Evolutionary conservation across 768 basidiomycete genomes (phyloP).

Genomic region (Termitomyces bulborhizus): DNA sequence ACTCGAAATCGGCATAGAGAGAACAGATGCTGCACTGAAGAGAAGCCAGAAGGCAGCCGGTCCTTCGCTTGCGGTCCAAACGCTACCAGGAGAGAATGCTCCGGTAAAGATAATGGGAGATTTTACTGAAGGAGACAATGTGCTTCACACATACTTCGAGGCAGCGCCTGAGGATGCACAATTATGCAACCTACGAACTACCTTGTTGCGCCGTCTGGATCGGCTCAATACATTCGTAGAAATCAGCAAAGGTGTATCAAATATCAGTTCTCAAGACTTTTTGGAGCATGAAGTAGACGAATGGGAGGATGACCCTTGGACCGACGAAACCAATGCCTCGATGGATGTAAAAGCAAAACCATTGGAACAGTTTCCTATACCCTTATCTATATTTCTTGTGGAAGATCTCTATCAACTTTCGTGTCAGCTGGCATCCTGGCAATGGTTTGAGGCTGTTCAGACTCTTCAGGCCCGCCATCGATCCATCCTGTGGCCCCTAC

Average conservation of each 20-base stretch:
- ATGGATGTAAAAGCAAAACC: slow-evolving; percentile 21
- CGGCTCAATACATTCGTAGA: slow-evolving; percentile 67
- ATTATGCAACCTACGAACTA: slow-evolving; percentile 55
- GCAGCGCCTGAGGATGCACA: slow-evolving; percentile 54
- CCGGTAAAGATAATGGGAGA: background rate
- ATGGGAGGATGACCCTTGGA: slow-evolving; percentile 81
- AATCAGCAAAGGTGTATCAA: slow-evolving; percentile 38
- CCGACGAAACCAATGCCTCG: slow-evolving; percentile 32
- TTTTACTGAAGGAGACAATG: background rate
- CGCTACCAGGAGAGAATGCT: background rate
- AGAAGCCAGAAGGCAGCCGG: slow-evolving; percentile 35
- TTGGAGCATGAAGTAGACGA: slow-evolving; percentile 52
- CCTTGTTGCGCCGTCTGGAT: slow-evolving; percentile 67
- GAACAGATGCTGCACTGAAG: slow-evolving; percentile 45
- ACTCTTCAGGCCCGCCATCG: slow-evolving; percentile 55
- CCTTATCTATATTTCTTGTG: slow-evolving; percentile 60
- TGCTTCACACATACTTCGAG: slow-evolving; percentile 48
- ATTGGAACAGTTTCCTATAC: slow-evolving; percentile 33
- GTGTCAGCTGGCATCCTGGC: slow-evolving; percentile 57
- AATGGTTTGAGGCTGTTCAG: slow-evolving; percentile 51
- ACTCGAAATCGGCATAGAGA: slow-evolving; percentile 56
- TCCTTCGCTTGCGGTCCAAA: slow-evolving; percentile 7
- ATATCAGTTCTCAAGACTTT: slow-evolving; percentile 27
- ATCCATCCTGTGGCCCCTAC: slow-evolving; percentile 56
- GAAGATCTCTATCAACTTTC: slow-evolving; percentile 54